These are phyloP conservation scores for Rhododendron simsii DNA, from an alignment of 148 eudicot genomes.

Conservation along the genomic window DNA sequence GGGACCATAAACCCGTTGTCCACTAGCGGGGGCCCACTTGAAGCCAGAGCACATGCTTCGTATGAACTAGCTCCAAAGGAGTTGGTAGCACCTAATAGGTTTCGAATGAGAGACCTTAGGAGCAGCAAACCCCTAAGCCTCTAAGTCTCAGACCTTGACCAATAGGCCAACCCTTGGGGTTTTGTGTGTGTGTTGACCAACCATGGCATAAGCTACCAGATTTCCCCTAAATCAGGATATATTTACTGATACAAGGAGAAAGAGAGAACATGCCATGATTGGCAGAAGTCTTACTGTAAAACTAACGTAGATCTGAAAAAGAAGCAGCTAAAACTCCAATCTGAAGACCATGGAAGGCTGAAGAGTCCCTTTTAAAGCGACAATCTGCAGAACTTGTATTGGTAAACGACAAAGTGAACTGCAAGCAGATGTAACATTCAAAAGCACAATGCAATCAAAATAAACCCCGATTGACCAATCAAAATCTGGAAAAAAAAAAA, in stretches of 20 bases:
- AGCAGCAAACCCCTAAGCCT: background rate
- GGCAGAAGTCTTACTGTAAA: conserved; percentile 1
- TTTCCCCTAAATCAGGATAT: background rate
- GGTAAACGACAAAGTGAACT: background rate
- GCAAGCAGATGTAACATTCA: background rate
- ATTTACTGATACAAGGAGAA: background rate
- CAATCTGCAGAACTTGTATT: background rate
- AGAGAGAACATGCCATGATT: background rate
- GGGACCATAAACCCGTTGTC: background rate
- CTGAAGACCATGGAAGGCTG: background rate
- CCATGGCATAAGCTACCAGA: background rate
- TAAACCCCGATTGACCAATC: background rate
- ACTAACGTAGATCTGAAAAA: background rate
- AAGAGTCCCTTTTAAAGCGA: conserved; percentile 1
- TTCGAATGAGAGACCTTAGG: background rate
- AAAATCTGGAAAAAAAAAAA: background rate
- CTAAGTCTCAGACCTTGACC: no score
- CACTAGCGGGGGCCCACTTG: background rate
- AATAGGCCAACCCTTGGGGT: no score
- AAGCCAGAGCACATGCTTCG: background rate
- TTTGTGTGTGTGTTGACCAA: background rate
- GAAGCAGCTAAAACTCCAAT: background rate
- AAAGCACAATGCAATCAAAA: background rate
- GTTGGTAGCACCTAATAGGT: background rate
- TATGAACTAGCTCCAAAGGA: background rate